A percentile compares a stretch with the other conserved stretches of the same genome.
phyloP scores from a whole-genome alignment of 2,329 filamentous ascomycete genomes.

The Penicillium sp. region DNA sequence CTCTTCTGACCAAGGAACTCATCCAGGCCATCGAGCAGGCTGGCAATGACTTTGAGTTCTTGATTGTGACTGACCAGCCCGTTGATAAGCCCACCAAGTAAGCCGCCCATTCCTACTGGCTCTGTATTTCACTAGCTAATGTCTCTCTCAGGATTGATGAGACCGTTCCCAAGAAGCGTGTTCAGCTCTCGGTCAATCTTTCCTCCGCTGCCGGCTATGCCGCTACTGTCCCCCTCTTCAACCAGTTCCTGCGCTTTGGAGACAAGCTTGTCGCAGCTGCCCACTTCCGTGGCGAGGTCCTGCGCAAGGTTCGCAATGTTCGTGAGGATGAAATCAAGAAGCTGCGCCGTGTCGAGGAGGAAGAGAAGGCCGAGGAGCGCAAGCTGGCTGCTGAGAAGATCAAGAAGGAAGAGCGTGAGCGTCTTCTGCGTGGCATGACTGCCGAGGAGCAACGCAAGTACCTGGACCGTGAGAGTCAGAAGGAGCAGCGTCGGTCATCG shows the following conservation, averaged over 20 bases:
- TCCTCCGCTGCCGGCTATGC: conserved; percentile 61
- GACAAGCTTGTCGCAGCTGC: conserved; percentile 74
- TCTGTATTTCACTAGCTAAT: neutral
- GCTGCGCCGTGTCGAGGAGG: conserved; percentile 77
- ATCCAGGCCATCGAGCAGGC: conserved; percentile 75
- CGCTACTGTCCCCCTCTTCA: conserved; percentile 71
- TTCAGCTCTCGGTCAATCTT: conserved; percentile 73
- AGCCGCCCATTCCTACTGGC: conserved; percentile 35
- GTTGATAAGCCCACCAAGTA: conserved; percentile 82
- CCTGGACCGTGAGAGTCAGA: conserved; percentile 76
- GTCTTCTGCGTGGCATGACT: conserved; percentile 72
- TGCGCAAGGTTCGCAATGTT: conserved; percentile 76
- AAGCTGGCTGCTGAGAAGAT: conserved; percentile 56
- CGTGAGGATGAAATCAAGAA: conserved; percentile 79
- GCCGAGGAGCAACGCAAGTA: conserved; percentile 86
- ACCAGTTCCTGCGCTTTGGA: conserved; percentile 78
- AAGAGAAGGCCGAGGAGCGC: conserved; percentile 64
- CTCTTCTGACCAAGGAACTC: conserved; percentile 83
- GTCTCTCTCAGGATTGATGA: conserved; percentile 70
- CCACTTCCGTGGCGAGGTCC: conserved; percentile 87
- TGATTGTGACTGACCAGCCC: conserved; percentile 89
- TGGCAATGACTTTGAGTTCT: conserved; percentile 78
- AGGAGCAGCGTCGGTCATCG: conserved; percentile 63
- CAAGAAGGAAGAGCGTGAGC: conserved; percentile 88
- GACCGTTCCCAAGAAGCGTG: conserved; percentile 78